Evolutionary conservation across 202 grass and related monocot species (phyloP), one percentile per base, ranked within the genome.

Genomic region (Panicum virgatum): DNA sequence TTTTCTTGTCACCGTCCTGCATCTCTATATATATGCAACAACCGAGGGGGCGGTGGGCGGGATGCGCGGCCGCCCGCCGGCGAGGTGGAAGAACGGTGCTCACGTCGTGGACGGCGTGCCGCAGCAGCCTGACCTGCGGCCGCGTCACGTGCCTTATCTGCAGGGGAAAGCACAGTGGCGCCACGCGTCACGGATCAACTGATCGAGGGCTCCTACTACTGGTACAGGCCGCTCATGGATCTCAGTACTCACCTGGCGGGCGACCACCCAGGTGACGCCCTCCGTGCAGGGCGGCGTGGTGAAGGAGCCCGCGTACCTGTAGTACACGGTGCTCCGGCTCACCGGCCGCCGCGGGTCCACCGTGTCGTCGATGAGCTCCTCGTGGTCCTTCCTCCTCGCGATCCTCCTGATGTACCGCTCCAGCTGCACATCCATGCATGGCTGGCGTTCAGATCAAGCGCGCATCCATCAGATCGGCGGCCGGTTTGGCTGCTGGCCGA

Each of bases 281-380:
- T 91, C 91, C 5, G 86, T 86, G 89, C 92, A 94, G 0, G 92
- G 90, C 22, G 92, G 92, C 43, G 87, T 84, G 1, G 90, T 95
- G 64, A 95, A 89, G 34, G 92, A 95, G 2, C 92, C 92, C 23
- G 54, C 81, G 79, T 95, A 95, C 68, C 51, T 62, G 87, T 92
- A 92, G 64, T 84, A 95, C 12, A 82, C 84, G 76, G 44, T 80
- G 87, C 90, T 90, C 8, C 87, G 50, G 4, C 78, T 22, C 36
- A 82, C 70, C 3, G 81, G 68, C 19, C 70, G 0, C 51, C 87
- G 78, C 16, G 92, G 87, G 57, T 95, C 84, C 63, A 90, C 82
- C 7, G 30, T 42, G 7, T 65, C 54, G 23, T 82, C 78, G 76
- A 92, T 67, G 58, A 72, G 62, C 80, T 84, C 84, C 78, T 88